A percentile compares a stretch with the other conserved stretches of the same genome.
Evolutionary conservation across 2,329 filamentous ascomycete genomes (phyloP).

Genomic region (Penicillium digitatum): DNA sequence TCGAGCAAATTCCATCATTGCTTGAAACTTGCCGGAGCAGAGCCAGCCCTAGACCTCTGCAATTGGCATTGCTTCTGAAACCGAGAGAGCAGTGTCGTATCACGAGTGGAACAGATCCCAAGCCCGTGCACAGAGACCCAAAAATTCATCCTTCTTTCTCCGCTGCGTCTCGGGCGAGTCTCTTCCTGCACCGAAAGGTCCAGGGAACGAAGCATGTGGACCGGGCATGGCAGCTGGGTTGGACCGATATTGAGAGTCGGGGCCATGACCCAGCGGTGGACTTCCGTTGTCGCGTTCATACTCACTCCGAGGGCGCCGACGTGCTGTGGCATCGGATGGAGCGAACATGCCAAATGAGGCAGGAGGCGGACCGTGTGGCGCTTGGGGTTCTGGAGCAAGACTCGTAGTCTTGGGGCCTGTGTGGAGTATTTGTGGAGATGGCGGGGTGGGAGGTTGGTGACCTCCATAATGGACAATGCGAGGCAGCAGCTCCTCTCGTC

Average conservation of each 20-base stretch:
- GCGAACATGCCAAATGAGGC: slow-evolving; percentile 43
- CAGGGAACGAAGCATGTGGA: slow-evolving; percentile 46
- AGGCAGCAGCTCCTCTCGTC: slow-evolving; percentile 86
- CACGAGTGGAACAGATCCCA: slow-evolving; percentile 98
- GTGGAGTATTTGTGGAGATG: slow-evolving; percentile 56
- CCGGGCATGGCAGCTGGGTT: slow-evolving; percentile 33
- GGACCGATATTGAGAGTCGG: slow-evolving; percentile 46
- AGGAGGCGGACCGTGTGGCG: slow-evolving; percentile 61
- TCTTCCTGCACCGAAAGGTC: slow-evolving; percentile 74
- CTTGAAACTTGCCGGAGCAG: background rate
- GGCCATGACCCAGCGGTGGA: slow-evolving; percentile 75
- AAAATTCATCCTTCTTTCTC: slow-evolving; percentile 89
- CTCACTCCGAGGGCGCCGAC: slow-evolving; percentile 78
- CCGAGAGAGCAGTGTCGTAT: slow-evolving; percentile 22
- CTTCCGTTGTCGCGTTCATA: slow-evolving; percentile 85
- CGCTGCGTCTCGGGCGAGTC: slow-evolving; percentile 79
- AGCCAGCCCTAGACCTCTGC: background rate
- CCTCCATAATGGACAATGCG: slow-evolving; percentile 94
- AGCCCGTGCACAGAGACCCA: slow-evolving; percentile 77
- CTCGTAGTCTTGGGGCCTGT: slow-evolving; percentile 29
- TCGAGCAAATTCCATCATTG: slow-evolving; percentile 10
- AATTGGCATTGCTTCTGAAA: background rate
- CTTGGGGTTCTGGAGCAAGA: slow-evolving; percentile 48
- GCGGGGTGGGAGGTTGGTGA: slow-evolving; percentile 87
- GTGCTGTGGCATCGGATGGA: slow-evolving; percentile 37